These are phyloP conservation scores for Echinosophora koreensis DNA, from an alignment of 306 rosid species.

Conservation along the genomic window DNA sequence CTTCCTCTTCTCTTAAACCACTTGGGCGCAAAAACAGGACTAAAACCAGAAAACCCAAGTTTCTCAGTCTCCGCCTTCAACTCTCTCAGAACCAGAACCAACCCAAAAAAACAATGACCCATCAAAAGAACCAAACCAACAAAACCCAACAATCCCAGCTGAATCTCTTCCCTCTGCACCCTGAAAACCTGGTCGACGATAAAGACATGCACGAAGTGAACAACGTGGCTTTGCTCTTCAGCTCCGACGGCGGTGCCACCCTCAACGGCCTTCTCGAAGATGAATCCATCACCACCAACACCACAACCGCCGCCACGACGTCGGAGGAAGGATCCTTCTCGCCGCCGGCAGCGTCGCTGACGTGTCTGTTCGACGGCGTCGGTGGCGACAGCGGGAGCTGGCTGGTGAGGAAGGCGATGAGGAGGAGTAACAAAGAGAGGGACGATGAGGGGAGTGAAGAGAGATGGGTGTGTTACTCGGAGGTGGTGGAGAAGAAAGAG, in stretches of 20 bases:
- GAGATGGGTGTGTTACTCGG: slow-evolving; percentile 92
- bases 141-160: slow-evolving; percentile 45
- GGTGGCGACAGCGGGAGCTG: slow-evolving; percentile 23
- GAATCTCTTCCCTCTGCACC: slow-evolving; percentile 66
- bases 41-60: slow-evolving; percentile 75
- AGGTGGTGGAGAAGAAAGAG: slow-evolving; percentile 75
- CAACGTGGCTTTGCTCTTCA: slow-evolving; percentile 72
- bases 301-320: slow-evolving; percentile 30
- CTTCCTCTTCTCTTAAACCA: slow-evolving; percentile 43
- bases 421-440: slow-evolving; percentile 57
- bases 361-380: slow-evolving; percentile 13
- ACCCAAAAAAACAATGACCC: slow-evolving; percentile 13
- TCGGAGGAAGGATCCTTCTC: slow-evolving; percentile 59
- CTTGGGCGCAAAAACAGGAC: slow-evolving; percentile 57
- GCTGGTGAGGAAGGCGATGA: slow-evolving; percentile 86
- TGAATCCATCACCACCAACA: slow-evolving; percentile 41
- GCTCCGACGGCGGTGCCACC: slow-evolving; percentile 60
- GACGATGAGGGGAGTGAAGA: slow-evolving; percentile 61
- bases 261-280: slow-evolving; percentile 62
- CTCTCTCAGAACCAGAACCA: slow-evolving; percentile 37
- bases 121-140: not conserved
- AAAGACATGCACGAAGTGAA: slow-evolving; percentile 61
- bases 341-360: slow-evolving; percentile 31
- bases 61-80: slow-evolving; percentile 64
- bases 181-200: slow-evolving; percentile 58